A percentile compares a stretch with the other conserved stretches of the same genome.
These are phyloP conservation scores for Hypoxylon sp. DNA, from an alignment of 2,329 filamentous ascomycete species.

Conservation along the genomic window DNA sequence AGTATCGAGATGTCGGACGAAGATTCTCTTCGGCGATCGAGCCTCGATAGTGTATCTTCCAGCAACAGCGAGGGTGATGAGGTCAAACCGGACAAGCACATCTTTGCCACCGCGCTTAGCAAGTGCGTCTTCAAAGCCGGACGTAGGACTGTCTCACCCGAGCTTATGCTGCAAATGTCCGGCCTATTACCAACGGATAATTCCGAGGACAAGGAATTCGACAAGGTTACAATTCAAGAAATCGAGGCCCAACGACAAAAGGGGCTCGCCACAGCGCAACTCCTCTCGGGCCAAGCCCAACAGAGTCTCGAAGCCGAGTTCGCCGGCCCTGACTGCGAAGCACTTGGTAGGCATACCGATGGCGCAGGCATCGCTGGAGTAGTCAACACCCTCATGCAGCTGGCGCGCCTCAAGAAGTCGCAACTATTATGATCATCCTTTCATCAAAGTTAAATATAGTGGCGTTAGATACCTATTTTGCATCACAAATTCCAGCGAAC, in stretches of 20 bases:
- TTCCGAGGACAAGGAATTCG: constrained; percentile 26
- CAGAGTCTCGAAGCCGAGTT: constrained; percentile 54
- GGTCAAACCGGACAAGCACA: constrained; percentile 42
- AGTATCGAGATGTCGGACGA: constrained; percentile 29
- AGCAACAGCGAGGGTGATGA: constrained; percentile 18
- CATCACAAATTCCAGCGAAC: constrained; percentile 20
- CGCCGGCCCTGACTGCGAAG: constrained; percentile 50
- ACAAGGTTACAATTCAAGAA: constrained; percentile 48
- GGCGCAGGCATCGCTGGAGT: constrained; percentile 56
- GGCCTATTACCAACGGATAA: constrained; percentile 69
- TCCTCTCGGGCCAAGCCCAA: constrained; percentile 51
- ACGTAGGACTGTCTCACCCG: constrained; percentile 75
- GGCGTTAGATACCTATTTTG: constrained; percentile 34
- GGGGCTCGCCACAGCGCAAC: constrained; percentile 55
- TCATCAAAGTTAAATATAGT: constrained; percentile 25
- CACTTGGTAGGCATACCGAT: constrained; percentile 57
- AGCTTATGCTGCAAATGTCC: constrained; percentile 71
- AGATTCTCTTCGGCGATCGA: constrained; percentile 22
- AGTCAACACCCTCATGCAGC: constrained; percentile 55
- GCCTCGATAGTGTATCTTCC: constrained; percentile 29
- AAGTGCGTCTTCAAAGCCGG: constrained; percentile 75
- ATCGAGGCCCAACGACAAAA: constrained; percentile 55
- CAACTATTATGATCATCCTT: constrained; percentile 48
- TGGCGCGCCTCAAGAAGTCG: constrained; percentile 53
- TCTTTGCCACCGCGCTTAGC: constrained; percentile 67